A percentile compares a stretch with the other conserved stretches of the same genome.
phyloP scores from a whole-genome alignment of 2,329 filamentous ascomycete species.

The Pezicula neosporulosa region DNA sequence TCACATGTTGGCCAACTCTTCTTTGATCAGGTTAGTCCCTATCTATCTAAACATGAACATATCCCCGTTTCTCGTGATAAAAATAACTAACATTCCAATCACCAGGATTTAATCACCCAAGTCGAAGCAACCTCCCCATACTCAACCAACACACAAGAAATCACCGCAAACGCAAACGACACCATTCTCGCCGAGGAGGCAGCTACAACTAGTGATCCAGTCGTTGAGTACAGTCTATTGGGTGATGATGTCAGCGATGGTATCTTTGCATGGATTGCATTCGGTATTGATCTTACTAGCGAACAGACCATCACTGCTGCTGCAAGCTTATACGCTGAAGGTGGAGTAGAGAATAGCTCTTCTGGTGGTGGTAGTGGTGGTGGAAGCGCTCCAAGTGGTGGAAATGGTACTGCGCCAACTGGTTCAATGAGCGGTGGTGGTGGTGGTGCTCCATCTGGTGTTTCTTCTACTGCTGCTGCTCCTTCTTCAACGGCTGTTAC shows the following conservation, averaged over 20 bases:
- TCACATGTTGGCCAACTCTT: slow-evolving; percentile 53
- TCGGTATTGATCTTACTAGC: slow-evolving; percentile 35
- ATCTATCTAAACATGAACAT: too few species aligned
- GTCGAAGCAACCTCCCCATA: slow-evolving; percentile 48
- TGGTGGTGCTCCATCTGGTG: too few species aligned
- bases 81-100: too few species aligned
- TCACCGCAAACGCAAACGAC: slow-evolving; percentile 47
- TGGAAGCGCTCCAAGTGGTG: too few species aligned
- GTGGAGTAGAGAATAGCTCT: not conserved
- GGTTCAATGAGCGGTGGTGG: too few species aligned
- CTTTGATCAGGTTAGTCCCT: slow-evolving; percentile 50
- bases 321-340: not conserved
- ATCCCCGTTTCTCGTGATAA: too few species aligned
- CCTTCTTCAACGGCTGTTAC: too few species aligned
- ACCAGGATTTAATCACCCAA: slow-evolving; percentile 40
- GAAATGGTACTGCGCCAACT: too few species aligned
- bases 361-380: too few species aligned
- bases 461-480: too few species aligned
- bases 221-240: slow-evolving; percentile 53
- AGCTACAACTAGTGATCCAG: slow-evolving; percentile 41
- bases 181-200: slow-evolving; percentile 41
- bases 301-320: not conserved
- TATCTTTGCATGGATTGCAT: slow-evolving; percentile 50
- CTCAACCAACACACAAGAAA: slow-evolving; percentile 37
- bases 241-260: slow-evolving; percentile 48